Conservation (phyloP, 2,329 filamentous ascomycete species). For the Penicillium aurantiogriseum region DNA sequence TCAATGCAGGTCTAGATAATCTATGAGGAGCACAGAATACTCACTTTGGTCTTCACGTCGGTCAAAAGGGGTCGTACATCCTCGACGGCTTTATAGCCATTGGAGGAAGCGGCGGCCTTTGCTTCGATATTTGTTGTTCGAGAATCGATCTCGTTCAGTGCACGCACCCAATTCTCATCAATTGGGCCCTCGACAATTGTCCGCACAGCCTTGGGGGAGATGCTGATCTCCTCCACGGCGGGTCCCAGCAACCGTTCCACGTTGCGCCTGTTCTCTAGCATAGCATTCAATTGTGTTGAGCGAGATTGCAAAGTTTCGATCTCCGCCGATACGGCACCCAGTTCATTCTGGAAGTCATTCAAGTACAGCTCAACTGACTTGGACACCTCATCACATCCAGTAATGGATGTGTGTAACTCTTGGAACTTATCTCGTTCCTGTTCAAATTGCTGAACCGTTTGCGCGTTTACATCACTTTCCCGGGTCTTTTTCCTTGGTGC, state of each 20-base stretch:
- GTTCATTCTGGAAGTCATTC: conserved; percentile 87
- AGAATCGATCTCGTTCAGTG: conserved; percentile 79
- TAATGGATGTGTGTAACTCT: conserved; percentile 83
- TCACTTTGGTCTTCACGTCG: conserved; percentile 76
- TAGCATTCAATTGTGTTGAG: conserved; percentile 76
- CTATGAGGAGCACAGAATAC: conserved; percentile 2
- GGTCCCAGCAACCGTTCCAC: conserved; percentile 86
- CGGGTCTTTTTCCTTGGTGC: conserved; percentile 25
- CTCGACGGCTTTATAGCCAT: conserved; percentile 70
- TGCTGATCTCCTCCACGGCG: conserved; percentile 84
- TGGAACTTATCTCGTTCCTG: conserved; percentile 81
- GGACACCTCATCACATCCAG: conserved; percentile 86
- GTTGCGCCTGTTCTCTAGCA: conserved; percentile 82
- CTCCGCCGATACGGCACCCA: conserved; percentile 87
- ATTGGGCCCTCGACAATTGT: conserved; percentile 86
- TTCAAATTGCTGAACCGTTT: conserved; percentile 74
- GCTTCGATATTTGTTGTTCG: conserved; percentile 70
- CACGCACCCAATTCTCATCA: conserved; percentile 83
- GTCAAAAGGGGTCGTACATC: conserved; percentile 83
- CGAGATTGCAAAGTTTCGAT: conserved; percentile 90
- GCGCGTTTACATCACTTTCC: conserved; percentile 46
- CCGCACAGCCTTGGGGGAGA: conserved; percentile 78
- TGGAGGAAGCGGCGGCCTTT: conserved; percentile 59
- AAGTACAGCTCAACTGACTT: conserved; percentile 91
- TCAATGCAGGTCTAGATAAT: conserved; percentile 9